These are phyloP conservation scores for Aureobasidium zeae DNA, from an alignment of 2,329 filamentous ascomycete genomes.

Conservation along the genomic window DNA sequence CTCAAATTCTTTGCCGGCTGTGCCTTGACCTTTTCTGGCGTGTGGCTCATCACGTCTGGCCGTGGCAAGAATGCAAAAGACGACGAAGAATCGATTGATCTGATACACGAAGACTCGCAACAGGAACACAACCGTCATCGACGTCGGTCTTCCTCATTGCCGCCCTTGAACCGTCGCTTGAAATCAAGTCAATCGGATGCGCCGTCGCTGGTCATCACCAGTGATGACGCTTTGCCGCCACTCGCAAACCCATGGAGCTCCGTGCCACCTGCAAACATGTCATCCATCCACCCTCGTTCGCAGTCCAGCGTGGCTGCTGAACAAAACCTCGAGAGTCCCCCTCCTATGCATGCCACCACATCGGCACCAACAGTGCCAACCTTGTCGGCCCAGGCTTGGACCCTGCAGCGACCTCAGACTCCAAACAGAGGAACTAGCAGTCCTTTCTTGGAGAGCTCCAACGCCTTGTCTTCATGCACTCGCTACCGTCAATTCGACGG, in stretches of 20 bases:
- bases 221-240: constrained; percentile 12
- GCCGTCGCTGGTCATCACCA: constrained; percentile 21
- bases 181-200: constrained; percentile 17
- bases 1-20: constrained; percentile 85
- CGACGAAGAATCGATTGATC: constrained; percentile 35
- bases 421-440: constrained; percentile 21
- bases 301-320: constrained; percentile 19
- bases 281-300: constrained; percentile 25
- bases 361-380: constrained; percentile 26
- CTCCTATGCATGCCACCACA: constrained; percentile 30
- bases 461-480: constrained; percentile 13
- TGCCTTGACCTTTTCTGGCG: constrained; percentile 83
- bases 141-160: not conserved
- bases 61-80: constrained; percentile 52
- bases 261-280: constrained; percentile 21
- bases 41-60: constrained; percentile 93
- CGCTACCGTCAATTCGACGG: constrained; percentile 20
- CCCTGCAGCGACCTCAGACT: constrained; percentile 17
- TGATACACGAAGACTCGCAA: constrained; percentile 32
- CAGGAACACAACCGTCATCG: constrained; percentile 24
- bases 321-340: constrained; percentile 19
- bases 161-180: not conserved
- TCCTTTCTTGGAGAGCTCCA: constrained; percentile 18
- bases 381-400: constrained; percentile 17
- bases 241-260: constrained; percentile 10